Evolutionary conservation across 306 rosid species (phyloP), one percentile per base, ranked within the genome.

Genomic region (Gastrolobium villosum): DNA sequence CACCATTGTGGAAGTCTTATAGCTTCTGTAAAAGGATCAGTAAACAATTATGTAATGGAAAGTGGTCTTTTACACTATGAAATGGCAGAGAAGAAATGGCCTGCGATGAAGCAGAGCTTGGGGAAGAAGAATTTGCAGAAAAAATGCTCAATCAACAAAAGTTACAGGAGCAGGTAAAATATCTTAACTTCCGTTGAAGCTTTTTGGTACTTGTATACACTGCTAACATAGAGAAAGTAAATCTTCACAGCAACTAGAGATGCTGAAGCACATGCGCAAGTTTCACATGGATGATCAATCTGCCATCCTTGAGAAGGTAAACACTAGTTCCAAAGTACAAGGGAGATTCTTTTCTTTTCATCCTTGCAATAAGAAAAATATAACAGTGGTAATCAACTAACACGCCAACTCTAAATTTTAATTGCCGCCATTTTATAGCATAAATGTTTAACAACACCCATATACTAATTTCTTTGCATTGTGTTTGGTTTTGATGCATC

Each of bases 71-170:
- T 74, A 48, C 61, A 56, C 30, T 74, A 39, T 63, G 72, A 57
- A 69, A 71, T 81, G 78, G 61, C 79, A 92, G 97, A 80, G 98
- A 94, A 83, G 98, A 92, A 86, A 80, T 85, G 86, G 94, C 94
- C 28, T 92, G 98, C 40, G 96, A 94, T 81, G 97, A 94, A 84
- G 98, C 97, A 31, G 92, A 90, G 76, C 94, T 94, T 73, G 93
- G 87, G 73, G 84, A 90, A 32, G 89, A 87, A 37, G 97, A 88
- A 66, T 92, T 87, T 85, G 64, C 84, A 11, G 94, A 87, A 84
- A 90, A 84, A 87, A 77, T 88, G 85, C 36, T 0, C 54, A 53
- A 60, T 55, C 97, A 86, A 72, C 84, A 87, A 45, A 82, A 76
- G 61, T 82, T 89, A 54, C 88, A 87, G 75, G 88, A 89, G 34